Evolutionary conservation across 345 rosid species (phyloP).

Genomic region (Lepidium didymum): DNA sequence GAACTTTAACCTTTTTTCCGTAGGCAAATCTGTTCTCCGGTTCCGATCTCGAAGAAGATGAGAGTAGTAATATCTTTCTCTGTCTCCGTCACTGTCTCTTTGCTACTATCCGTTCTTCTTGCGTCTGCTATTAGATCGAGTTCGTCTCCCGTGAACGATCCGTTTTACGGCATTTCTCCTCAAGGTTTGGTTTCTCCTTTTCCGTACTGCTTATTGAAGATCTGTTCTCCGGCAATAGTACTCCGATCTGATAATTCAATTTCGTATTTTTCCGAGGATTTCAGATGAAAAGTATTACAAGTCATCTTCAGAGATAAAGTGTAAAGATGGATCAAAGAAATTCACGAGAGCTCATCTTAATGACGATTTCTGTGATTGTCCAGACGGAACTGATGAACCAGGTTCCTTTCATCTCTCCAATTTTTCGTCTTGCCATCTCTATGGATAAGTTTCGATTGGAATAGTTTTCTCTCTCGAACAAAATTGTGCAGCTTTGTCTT

Average conservation of each 20-base stretch:
- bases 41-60: constrained; percentile 38
- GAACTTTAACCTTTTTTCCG: neutral
- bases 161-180: constrained; percentile 76
- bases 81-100: neutral
- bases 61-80: constrained; percentile 22
- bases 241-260: neutral
- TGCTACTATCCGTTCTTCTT: neutral
- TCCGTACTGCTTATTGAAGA: neutral
- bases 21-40: constrained; percentile 22
- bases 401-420: constrained; percentile 31
- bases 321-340: constrained; percentile 79
- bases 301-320: constrained; percentile 56
- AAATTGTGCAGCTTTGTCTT: neutral
- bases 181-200: constrained; percentile 43
- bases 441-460: neutral
- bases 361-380: constrained; percentile 93
- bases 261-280: neutral
- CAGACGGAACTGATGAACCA: constrained; percentile 91
- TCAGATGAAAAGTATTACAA: constrained; percentile 73
- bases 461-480: neutral
- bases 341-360: constrained; percentile 75
- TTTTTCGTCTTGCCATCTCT: neutral
- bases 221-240: neutral
- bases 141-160: constrained; percentile 39
- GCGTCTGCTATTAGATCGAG: constrained; percentile 40